Percentiles rank a stretch among this genome's conserved stretches.
Evolutionary conservation across 108 stramenopile genomes (phyloP).

Genomic region (Cylindrotheca closterium): DNA sequence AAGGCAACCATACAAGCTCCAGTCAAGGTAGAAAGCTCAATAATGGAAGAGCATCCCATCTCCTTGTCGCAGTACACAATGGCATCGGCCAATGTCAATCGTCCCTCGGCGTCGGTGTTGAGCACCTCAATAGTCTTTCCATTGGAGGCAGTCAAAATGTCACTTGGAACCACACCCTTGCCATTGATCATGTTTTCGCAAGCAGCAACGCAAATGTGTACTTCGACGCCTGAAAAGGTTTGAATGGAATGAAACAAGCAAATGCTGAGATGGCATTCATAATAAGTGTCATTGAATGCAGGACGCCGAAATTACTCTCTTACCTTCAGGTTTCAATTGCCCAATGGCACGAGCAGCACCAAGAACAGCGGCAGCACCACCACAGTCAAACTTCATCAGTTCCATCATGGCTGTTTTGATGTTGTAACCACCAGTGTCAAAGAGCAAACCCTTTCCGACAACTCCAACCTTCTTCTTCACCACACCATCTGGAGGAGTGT

Average conservation of each 20-base stretch:
- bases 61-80: constrained; percentile 95
- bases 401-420: constrained; percentile 99
- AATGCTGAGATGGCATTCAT: no score
- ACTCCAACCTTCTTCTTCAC: constrained; percentile 87
- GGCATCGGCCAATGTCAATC: constrained; percentile 96
- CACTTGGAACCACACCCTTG: constrained; percentile 88
- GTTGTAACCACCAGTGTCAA: constrained; percentile 99
- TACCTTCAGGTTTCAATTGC: constrained; percentile 52
- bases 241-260: no score
- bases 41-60: constrained; percentile 86
- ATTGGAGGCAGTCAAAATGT: constrained; percentile 96
- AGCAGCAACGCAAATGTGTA: constrained; percentile 90
- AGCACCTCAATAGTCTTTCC: constrained; percentile 96
- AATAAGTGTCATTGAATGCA: no score
- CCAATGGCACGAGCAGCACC: constrained; percentile 82
- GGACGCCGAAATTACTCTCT: no score
- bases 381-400: constrained; percentile 99
- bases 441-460: constrained; percentile 96
- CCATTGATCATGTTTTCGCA: constrained; percentile 97
- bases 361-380: constrained; percentile 82
- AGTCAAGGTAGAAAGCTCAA: constrained; percentile 92
- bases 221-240: constrained; percentile 86
- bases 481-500: constrained; percentile 62
- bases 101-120: constrained; percentile 98
- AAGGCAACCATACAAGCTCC: constrained; percentile 91